These are phyloP conservation scores for Globisporangium okanoganense DNA, from an alignment of 352 stramenopile genomes.

Conservation along the genomic window DNA sequence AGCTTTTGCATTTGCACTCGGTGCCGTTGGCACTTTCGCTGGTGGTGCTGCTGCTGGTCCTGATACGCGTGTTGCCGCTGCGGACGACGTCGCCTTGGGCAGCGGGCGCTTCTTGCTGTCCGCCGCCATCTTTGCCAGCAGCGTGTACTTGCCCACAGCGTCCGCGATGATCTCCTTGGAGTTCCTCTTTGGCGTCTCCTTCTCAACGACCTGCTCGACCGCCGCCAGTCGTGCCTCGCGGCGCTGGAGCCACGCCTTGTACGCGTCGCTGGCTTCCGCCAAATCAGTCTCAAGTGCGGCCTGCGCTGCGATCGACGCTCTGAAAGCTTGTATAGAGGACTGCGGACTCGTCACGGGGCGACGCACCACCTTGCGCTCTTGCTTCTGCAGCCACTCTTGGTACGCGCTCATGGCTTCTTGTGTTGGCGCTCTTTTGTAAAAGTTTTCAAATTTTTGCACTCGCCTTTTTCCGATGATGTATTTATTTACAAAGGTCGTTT, in stretches of 20 bases:
- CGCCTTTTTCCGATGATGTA: not conserved
- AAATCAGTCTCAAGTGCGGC: constrained; percentile 5
- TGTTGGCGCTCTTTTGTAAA: not conserved
- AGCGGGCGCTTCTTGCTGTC: constrained; percentile 11
- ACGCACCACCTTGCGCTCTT: constrained; percentile 27
- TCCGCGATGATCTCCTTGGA: constrained; percentile 8
- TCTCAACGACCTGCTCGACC: not conserved
- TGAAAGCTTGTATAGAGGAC: not conserved
- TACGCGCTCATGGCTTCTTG: constrained; percentile 23
- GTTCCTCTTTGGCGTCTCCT: not conserved
- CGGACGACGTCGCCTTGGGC: not conserved
- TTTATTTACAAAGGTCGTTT: not conserved
- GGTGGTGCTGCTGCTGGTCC: not conserved
- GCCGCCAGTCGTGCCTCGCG: not conserved
- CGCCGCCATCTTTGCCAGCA: not conserved
- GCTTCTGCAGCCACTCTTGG: constrained; percentile 38
- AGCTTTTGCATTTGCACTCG: not conserved
- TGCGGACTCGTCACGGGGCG: not conserved
- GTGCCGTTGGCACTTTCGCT: not conserved
- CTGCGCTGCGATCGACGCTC: not conserved
- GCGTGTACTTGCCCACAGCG: not conserved
- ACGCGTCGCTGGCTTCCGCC: constrained; percentile 10
- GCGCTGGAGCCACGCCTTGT: constrained; percentile 10
- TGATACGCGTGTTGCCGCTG: not conserved
- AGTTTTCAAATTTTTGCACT: not conserved